Evolutionary conservation across 768 basidiomycete genomes (phyloP).

Genomic region (Rhodotorula toruloides): DNA sequence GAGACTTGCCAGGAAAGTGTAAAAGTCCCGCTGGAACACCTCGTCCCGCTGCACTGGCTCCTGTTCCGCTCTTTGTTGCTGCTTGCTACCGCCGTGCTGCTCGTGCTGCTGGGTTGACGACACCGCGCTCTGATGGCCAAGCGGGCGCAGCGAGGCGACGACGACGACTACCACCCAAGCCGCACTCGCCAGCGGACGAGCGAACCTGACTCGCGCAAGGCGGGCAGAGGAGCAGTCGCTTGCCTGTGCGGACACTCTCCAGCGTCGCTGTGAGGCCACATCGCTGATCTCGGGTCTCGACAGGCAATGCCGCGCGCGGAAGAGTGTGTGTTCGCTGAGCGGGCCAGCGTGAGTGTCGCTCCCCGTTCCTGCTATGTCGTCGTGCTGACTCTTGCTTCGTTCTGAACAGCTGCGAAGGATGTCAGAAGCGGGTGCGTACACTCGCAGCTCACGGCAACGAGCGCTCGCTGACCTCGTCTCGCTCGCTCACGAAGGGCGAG

Average conservation of each 20-base stretch:
- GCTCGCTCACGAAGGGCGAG: slow-evolving; percentile 1
- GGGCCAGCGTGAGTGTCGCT: background rate
- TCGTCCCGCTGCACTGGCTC: too few relatives aligned
- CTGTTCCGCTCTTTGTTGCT: too few relatives aligned
- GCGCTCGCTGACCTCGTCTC: background rate
- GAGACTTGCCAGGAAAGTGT: too few relatives aligned
- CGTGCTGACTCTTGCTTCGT: background rate
- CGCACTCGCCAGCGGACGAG: background rate
- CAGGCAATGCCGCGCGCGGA: slow-evolving; percentile 9
- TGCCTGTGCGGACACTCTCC: background rate
- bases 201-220: background rate
- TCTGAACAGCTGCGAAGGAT: background rate
- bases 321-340: background rate
- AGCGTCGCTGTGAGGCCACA: too few relatives aligned
- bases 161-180: slow-evolving; percentile 7
- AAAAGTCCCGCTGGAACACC: too few relatives aligned
- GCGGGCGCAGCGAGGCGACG: background rate
- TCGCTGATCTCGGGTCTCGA: background rate
- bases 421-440: slow-evolving; percentile 2
- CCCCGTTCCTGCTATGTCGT: background rate
- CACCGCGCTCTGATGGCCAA: too few relatives aligned
- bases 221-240: background rate
- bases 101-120: too few relatives aligned
- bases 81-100: background rate
- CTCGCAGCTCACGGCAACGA: background rate